These are phyloP conservation scores for Phytophthora lateralis DNA, from an alignment of 352 stramenopile genomes.

Conservation along the genomic window DNA sequence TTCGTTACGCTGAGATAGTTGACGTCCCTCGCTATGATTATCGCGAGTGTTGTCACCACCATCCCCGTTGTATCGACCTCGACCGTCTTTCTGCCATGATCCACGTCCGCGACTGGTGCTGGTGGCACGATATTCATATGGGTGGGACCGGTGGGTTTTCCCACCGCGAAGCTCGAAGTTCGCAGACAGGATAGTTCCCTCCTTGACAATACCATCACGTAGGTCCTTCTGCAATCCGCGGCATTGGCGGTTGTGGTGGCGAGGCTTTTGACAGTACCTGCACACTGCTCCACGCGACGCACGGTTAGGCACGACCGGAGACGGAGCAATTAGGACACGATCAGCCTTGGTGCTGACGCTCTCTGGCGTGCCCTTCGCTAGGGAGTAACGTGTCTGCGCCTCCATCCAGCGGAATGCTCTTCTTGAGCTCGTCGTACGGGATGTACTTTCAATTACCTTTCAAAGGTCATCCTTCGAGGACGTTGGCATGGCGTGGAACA, in stretches of 20 bases:
- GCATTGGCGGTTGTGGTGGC: neutral
- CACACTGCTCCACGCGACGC: too few relatives aligned
- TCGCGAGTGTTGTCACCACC: neutral
- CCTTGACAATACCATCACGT: neutral
- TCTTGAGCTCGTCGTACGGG: conserved; percentile 6
- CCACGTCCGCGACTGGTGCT: neutral
- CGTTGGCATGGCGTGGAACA: conserved; percentile 1
- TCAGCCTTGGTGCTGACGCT: neutral
- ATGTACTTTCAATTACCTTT: conserved; percentile 7
- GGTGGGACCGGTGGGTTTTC: neutral
- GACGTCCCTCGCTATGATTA: neutral
- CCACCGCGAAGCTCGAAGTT: neutral
- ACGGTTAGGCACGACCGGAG: neutral
- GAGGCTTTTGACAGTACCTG: neutral
- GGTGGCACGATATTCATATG: neutral
- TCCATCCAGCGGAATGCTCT: conserved; percentile 2
- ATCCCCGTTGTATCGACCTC: neutral
- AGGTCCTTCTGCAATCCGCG: conserved; percentile 26
- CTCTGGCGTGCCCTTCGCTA: conserved; percentile 1
- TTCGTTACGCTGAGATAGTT: neutral
- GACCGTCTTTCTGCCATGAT: neutral
- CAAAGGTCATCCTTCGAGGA: conserved; percentile 12
- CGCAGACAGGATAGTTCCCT: neutral
- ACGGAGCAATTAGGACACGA: neutral
- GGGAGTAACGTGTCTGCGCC: conserved; percentile 12